A percentile compares a stretch with the other conserved stretches of the same genome.
phyloP scores from a whole-genome alignment of 306 rosid species.

The Crotalaria pallida region DNA sequence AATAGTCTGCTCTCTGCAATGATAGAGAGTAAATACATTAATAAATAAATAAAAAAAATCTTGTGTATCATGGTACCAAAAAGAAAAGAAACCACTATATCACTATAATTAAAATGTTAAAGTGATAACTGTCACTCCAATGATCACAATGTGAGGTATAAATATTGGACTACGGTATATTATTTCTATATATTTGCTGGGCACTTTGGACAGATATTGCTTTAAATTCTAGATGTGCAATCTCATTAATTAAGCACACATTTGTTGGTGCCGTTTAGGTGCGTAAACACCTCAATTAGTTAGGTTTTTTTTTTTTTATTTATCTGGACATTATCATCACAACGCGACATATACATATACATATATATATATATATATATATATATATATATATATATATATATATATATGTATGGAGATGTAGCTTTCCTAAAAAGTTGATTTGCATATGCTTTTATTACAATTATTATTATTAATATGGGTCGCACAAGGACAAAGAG shows the following conservation, averaged over 20 bases:
- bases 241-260: constrained; percentile 18
- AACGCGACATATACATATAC: constrained; percentile 28
- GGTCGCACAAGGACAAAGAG: constrained; percentile 17
- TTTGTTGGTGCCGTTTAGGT: constrained; percentile 19
- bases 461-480: constrained; percentile 23
- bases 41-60: no score
- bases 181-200: not conserved
- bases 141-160: not conserved
- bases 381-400: no score
- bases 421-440: constrained; percentile 31
- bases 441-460: constrained; percentile 5
- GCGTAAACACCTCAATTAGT: not conserved
- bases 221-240: not conserved
- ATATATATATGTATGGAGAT: no score
- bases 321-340: constrained; percentile 33
- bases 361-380: no score
- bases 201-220: not conserved
- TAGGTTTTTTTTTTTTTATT: constrained; percentile 10
- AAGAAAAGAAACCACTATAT: not conserved
- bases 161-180: no score
- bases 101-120: not conserved
- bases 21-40: no score
- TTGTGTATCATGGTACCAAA: not conserved
- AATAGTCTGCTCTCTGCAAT: no score
- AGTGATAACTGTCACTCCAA: not conserved